Conservation (phyloP, 352 stramenopile species). For the Phytophthora pini region DNA sequence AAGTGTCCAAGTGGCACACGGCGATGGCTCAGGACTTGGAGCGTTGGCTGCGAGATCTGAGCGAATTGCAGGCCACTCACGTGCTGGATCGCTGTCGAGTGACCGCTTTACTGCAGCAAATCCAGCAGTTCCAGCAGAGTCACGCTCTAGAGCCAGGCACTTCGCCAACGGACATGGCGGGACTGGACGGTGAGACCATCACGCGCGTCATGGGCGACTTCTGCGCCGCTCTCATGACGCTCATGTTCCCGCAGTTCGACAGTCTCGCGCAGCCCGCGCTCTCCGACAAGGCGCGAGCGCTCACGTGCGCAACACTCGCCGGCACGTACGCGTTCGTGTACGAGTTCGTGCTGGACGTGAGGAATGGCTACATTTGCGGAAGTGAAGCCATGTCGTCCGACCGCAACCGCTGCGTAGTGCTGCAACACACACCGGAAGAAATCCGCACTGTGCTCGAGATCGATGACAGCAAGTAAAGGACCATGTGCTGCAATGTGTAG, state of each 20-base stretch:
- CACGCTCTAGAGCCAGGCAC: slow-evolving; percentile 16
- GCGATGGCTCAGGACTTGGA: slow-evolving; percentile 45
- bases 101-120: slow-evolving; percentile 43
- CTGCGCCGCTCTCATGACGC: slow-evolving; percentile 48
- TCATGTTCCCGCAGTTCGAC: slow-evolving; percentile 63
- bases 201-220: slow-evolving; percentile 65
- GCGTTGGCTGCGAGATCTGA: slow-evolving; percentile 46
- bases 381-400: slow-evolving; percentile 24
- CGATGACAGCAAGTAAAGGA: slow-evolving; percentile 40
- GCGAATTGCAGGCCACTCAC: slow-evolving; percentile 49
- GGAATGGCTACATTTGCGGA: slow-evolving; percentile 45
- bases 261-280: slow-evolving; percentile 57
- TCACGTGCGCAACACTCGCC: slow-evolving; percentile 48
- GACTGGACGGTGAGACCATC: slow-evolving; percentile 56
- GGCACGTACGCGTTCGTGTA: slow-evolving; percentile 60
- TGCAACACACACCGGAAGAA: slow-evolving; percentile 68
- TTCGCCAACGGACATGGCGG: slow-evolving; percentile 23
- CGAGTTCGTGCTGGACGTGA: slow-evolving; percentile 61
- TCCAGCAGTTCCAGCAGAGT: slow-evolving; percentile 47
- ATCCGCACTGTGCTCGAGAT: slow-evolving; percentile 71
- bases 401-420: slow-evolving; percentile 32
- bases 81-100: slow-evolving; percentile 59
- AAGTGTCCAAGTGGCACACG: slow-evolving; percentile 48
- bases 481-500: neutral
- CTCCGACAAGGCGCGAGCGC: slow-evolving; percentile 47